Conservation (phyloP, 495 filamentous ascomycete genomes). For the Neurospora sp. region DNA sequence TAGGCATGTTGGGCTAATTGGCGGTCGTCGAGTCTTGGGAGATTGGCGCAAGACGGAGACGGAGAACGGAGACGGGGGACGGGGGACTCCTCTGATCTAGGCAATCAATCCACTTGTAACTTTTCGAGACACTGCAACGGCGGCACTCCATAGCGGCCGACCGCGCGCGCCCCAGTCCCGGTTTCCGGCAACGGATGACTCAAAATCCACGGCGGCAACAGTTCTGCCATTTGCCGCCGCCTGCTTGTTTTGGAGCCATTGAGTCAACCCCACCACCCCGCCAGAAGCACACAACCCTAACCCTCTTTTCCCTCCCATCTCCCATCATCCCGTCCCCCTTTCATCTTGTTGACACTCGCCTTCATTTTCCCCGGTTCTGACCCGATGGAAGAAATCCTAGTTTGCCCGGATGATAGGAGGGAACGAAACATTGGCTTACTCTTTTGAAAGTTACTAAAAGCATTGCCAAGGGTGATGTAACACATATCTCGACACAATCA, state of each 20-base stretch:
- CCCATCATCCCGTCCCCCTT: not conserved
- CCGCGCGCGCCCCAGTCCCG: not conserved
- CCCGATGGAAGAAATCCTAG: not conserved
- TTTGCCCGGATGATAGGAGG: too few species aligned
- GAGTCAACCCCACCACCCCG: not conserved
- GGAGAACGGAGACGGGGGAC: not conserved
- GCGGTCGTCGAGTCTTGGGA: not conserved
- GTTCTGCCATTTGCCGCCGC: constrained; percentile 16
- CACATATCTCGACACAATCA: not conserved
- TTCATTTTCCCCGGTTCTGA: not conserved
- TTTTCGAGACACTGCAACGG: constrained; percentile 10
- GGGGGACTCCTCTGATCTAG: not conserved
- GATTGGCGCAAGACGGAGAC: not conserved
- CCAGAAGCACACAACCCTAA: not conserved
- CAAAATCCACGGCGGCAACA: constrained; percentile 18
- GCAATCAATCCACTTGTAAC: constrained; percentile 5
- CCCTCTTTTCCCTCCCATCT: not conserved
- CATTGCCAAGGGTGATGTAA: too few species aligned
- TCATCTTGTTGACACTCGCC: not conserved
- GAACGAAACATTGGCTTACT: too few species aligned
- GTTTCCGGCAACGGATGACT: constrained; percentile 15
- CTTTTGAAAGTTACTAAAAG: too few species aligned
- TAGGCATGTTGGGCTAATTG: constrained; percentile 53
- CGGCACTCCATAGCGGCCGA: not conserved
- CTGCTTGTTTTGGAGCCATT: not conserved